Evolutionary conservation across 2,329 filamentous ascomycete species (phyloP), one percentile per base, ranked within the genome.

Genomic region (Tolypocladium amazonense): DNA sequence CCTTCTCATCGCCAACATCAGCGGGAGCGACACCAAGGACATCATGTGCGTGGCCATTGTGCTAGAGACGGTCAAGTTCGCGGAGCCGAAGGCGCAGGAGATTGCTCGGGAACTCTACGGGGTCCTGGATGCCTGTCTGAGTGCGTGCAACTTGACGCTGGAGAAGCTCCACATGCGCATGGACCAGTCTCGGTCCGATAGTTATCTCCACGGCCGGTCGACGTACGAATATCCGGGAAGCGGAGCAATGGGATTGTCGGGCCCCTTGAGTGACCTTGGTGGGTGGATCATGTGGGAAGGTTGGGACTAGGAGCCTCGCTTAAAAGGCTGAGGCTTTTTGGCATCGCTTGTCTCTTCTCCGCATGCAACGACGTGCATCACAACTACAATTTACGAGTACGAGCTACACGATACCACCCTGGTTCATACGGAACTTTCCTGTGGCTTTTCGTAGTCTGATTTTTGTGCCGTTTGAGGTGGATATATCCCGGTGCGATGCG

Each of bases 1-100:
- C 33, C 71, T 75, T 15, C 71, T 81, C 54, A 72, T 79, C 43
- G 71, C 69, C 50, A 73, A 77, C 60, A 77, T 81, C 50, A 77
- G 76, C 50, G 77, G 77, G n/a, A 76, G 76, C 43, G 79, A 82
- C 59, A 68, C 79, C 27, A 78, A 81, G 66, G 80, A 82, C 58
- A 75, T 82, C 14, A 67, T 82, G 9, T 76, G 75, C 47, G 68
- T 83, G n/a, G 71, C 76, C 3, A 71, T 80, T 1, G 79, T 81
- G 35, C 69, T 82, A 56, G 71, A 78, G 61, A 77, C 74, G 12
- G 79, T 79, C 37, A 74, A 74, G 59, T 73, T 65, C 7, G 65
- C 69, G 0, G 77, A 81, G 47, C 70, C 76, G 55, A 75, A 73
- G 53, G 63, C 71, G 7, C 75, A 79, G 20, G 74, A 76, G 23